Evolutionary conservation across 805 yeast species (phyloP).

Genomic region (Zygotorulaspora sp.): DNA sequence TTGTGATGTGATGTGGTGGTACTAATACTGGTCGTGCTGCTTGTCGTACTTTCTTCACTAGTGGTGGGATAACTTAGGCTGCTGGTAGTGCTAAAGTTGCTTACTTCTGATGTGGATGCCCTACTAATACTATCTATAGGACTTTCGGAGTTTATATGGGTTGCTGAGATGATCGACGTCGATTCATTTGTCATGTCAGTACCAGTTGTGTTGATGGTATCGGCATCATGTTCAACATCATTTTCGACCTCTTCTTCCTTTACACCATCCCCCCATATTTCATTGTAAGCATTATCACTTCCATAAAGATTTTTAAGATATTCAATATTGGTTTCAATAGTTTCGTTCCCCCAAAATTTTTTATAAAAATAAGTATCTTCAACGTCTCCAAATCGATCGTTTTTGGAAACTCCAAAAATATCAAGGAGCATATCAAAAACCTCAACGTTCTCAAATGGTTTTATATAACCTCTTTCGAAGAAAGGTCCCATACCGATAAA

Average conservation of each 20-base stretch:
- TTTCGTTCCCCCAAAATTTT: slow-evolving; percentile 38
- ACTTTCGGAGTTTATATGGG: too few species aligned
- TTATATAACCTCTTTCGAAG: slow-evolving; percentile 41
- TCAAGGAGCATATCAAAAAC: slow-evolving; percentile 74
- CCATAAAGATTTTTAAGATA: slow-evolving; percentile 13
- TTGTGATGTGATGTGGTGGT: slow-evolving; percentile 7
- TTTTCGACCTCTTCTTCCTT: slow-evolving; percentile 9
- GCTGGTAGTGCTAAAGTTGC: background rate
- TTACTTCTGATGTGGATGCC: background rate
- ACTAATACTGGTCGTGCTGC: background rate
- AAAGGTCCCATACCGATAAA: slow-evolving; percentile 81
- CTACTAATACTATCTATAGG: background rate
- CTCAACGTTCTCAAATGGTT: slow-evolving; percentile 69
- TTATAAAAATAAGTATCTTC: slow-evolving; percentile 39
- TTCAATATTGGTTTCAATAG: slow-evolving; percentile 49
- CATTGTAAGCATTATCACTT: slow-evolving; percentile 17
- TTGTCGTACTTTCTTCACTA: background rate
- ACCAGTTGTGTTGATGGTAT: background rate
- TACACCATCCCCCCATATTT: slow-evolving; percentile 25
- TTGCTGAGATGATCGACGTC: slow-evolving; percentile 12
- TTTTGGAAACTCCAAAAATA: slow-evolving; percentile 43
- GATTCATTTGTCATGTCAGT: background rate
- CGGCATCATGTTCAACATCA: slow-evolving; percentile 2
- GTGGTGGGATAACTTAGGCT: background rate
- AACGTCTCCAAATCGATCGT: slow-evolving; percentile 40